Conservation (phyloP, 1,139 yeast species). For the Suzukiozyma palmioleophila region DNA sequence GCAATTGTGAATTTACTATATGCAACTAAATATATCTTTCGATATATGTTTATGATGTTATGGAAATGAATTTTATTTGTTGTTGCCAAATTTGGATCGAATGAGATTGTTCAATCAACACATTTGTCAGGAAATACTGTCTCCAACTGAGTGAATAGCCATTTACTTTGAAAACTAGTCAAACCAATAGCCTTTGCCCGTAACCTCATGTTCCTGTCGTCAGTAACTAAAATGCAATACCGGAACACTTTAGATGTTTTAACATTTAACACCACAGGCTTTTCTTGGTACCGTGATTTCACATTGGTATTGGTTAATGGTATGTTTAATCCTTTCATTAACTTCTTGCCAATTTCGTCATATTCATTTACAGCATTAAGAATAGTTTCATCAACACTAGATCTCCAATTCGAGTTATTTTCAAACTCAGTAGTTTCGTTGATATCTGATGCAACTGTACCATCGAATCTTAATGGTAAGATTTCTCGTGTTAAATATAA, state of each 20-base stretch:
- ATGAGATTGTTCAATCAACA: conserved; percentile 27
- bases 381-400: conserved; percentile 57
- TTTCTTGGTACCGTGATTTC: conserved; percentile 4
- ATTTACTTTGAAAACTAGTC: conserved; percentile 53
- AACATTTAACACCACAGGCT: conserved; percentile 22
- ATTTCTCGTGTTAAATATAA: conserved; percentile 53
- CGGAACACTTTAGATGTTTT: conserved; percentile 40
- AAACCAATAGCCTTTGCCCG: conserved; percentile 61
- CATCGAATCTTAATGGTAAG: conserved; percentile 51
- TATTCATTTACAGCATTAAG: conserved; percentile 47
- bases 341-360: conserved; percentile 40
- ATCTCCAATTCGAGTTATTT: conserved; percentile 62
- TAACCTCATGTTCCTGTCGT: conserved; percentile 67
- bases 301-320: conserved; percentile 13
- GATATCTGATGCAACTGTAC: conserved; percentile 51
- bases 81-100: no score
- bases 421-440: conserved; percentile 57
- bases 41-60: no score
- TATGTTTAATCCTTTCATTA: conserved; percentile 33
- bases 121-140: conserved; percentile 34
- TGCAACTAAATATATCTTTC: no score
- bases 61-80: neutral
- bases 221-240: conserved; percentile 63
- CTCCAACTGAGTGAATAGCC: conserved; percentile 56
- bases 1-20: no score